Conservation (phyloP, 805 yeast species). For the Monosporozyma unispora region DNA sequence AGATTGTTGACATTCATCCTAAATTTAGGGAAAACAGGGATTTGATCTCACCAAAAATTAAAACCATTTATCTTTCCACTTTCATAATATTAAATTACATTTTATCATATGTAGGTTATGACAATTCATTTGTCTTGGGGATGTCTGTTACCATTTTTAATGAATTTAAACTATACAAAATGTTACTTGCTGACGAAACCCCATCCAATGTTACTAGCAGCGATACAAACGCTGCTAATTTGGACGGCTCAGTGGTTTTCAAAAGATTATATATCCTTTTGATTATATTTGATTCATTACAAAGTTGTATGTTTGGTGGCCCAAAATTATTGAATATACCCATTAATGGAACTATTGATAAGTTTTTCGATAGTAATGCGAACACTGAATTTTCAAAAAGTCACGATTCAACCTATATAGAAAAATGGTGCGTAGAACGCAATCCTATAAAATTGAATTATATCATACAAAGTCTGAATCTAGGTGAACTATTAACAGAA, state of each 20-base stretch:
- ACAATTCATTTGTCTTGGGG: slow-evolving; percentile 49
- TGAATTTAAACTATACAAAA: slow-evolving; percentile 45
- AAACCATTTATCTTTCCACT: slow-evolving; percentile 31
- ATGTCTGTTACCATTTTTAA: slow-evolving; percentile 46
- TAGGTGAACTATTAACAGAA: slow-evolving; percentile 21
- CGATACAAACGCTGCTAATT: slow-evolving; percentile 11
- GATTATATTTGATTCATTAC: slow-evolving; percentile 42
- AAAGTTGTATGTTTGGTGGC: slow-evolving; percentile 43
- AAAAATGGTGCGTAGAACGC: slow-evolving; percentile 26
- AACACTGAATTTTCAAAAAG: background rate
- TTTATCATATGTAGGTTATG: slow-evolving; percentile 49
- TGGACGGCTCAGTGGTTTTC: slow-evolving; percentile 29
- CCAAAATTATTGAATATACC: slow-evolving; percentile 30
- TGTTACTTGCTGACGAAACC: slow-evolving; percentile 16
- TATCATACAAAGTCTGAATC: slow-evolving; percentile 19
- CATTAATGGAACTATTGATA: slow-evolving; percentile 13
- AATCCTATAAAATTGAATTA: slow-evolving; percentile 14
- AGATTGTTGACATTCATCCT: slow-evolving; percentile 27
- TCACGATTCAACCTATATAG: background rate
- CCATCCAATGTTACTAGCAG: slow-evolving; percentile 15
- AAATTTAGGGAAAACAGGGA: slow-evolving; percentile 23
- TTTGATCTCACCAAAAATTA: slow-evolving; percentile 24
- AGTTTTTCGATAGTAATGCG: slow-evolving; percentile 5
- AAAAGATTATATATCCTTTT: slow-evolving; percentile 41
- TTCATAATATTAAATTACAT: slow-evolving; percentile 45